Percentiles rank a stretch among this genome's conserved stretches.
Conservation (phyloP, 73 alveolate species). For the Halteria grandinella region DNA sequence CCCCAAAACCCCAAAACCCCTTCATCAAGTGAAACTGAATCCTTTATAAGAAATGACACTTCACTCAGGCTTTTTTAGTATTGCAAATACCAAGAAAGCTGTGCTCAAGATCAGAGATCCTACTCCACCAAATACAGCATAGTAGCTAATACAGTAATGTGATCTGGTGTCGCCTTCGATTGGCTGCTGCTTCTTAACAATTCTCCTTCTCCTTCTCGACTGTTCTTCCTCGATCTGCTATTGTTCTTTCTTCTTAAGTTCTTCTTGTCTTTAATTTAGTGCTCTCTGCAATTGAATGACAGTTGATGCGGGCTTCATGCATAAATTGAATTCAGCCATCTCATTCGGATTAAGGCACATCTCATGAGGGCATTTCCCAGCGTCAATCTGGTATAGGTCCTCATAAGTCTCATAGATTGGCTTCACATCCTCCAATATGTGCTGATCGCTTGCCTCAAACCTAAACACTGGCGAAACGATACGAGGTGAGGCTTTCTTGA, state of each 20-base stretch:
- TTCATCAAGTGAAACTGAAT: too few relatives aligned
- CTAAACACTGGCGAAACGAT: neutral
- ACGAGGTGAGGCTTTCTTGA: neutral
- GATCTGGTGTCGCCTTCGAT: constrained; percentile 23
- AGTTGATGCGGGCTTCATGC: neutral
- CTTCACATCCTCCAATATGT: constrained; percentile 1
- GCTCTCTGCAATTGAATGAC: neutral
- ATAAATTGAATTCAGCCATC: neutral
- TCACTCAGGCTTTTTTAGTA: too few relatives aligned
- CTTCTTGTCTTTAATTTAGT: neutral
- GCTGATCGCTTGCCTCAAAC: neutral
- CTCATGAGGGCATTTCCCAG: neutral
- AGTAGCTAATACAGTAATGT: constrained; percentile 3
- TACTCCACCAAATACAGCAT: too few relatives aligned
- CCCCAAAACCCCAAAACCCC: too few relatives aligned
- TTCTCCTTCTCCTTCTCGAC: constrained; percentile 16
- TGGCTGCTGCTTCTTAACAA: neutral
- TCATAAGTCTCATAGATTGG: constrained; percentile 29
- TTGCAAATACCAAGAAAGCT: too few relatives aligned
- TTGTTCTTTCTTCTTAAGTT: neutral
- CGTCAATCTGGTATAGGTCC: neutral
- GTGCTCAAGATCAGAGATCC: too few relatives aligned
- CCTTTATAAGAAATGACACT: too few relatives aligned
- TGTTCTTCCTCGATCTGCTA: neutral
- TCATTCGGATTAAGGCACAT: constrained; percentile 12